phyloP scores from a whole-genome alignment of 495 filamentous ascomycete genomes.

The Darksidea phi region DNA sequence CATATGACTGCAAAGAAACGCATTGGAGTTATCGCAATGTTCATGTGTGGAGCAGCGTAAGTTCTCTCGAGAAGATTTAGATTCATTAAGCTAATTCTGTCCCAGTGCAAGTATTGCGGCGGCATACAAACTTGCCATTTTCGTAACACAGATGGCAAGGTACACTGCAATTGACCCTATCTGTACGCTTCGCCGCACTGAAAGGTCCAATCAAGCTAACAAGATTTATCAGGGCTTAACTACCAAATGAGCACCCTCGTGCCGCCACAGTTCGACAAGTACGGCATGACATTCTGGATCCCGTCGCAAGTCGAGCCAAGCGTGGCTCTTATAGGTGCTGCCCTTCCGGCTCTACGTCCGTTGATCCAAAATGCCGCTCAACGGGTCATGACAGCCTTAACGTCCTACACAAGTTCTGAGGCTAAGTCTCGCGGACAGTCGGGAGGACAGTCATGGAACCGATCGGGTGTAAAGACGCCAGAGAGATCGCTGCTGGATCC shows the following conservation, averaged over 20 bases:
- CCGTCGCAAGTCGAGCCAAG: constrained; percentile 37
- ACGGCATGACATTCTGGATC: constrained; percentile 40
- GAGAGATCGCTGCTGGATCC: too few relatives aligned
- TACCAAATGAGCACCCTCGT: constrained; percentile 28
- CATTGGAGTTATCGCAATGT: constrained; percentile 27
- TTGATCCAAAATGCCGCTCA: not conserved
- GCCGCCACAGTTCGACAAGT: constrained; percentile 34
- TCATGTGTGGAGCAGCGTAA: constrained; percentile 36
- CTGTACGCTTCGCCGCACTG: not conserved
- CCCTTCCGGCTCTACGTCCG: constrained; percentile 33
- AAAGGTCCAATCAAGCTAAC: not conserved
- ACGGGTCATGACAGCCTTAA: too few relatives aligned
- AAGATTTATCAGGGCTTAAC: constrained; percentile 12
- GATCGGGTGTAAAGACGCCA: too few relatives aligned
- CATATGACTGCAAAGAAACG: constrained; percentile 32
- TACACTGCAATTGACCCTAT: not conserved
- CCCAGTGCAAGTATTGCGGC: constrained; percentile 33
- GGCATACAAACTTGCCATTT: constrained; percentile 36
- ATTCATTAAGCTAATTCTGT: not conserved
- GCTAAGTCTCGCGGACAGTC: too few relatives aligned
- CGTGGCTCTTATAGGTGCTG: constrained; percentile 37
- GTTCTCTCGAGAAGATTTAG: constrained; percentile 14
- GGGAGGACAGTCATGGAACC: too few relatives aligned
- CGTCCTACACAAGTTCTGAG: too few relatives aligned
- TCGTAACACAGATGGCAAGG: not conserved